phyloP scores from a whole-genome alignment of 768 basidiomycete species.

The Astraeus odoratus region DNA sequence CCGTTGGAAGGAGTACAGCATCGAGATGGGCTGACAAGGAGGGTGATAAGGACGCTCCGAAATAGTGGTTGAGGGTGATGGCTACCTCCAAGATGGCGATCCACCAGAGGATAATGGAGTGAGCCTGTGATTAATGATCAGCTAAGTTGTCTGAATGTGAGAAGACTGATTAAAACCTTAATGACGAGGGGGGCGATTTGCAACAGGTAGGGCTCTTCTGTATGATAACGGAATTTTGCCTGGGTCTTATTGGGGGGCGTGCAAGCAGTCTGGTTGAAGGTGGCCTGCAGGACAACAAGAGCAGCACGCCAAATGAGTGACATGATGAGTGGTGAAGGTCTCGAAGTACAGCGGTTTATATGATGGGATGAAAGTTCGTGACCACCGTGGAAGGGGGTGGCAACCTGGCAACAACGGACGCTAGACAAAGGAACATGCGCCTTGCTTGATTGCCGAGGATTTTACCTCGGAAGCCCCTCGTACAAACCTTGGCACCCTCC shows the following conservation, averaged over 20 bases:
- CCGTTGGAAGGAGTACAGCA: constrained; percentile 25
- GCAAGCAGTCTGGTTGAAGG: constrained; percentile 45
- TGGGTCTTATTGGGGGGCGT: constrained; percentile 53
- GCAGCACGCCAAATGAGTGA: constrained; percentile 38
- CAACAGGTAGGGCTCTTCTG: constrained; percentile 42
- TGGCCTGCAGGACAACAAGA: constrained; percentile 43
- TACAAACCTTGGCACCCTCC: too few species aligned
- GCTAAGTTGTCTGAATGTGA: neutral
- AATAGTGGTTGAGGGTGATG: constrained; percentile 29
- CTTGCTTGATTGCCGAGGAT: too few species aligned
- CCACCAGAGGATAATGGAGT: constrained; percentile 42
- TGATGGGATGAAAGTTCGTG: too few species aligned
- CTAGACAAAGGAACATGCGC: too few species aligned
- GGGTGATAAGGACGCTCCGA: constrained; percentile 27
- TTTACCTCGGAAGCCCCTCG: too few species aligned
- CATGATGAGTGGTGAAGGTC: constrained; percentile 27
- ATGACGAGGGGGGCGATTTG: constrained; percentile 52
- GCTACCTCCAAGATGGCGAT: constrained; percentile 46
- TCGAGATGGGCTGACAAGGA: constrained; percentile 27
- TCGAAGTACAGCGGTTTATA: neutral
- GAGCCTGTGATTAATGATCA: constrained; percentile 33
- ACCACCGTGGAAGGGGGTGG: too few species aligned
- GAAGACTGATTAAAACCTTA: too few species aligned
- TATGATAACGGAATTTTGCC: constrained; percentile 45
- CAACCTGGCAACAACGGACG: too few species aligned